A percentile compares a stretch with the other conserved stretches of the same genome.
Evolutionary conservation across 179 eudicot species (phyloP).

Genomic region (Drosera spatulata): DNA sequence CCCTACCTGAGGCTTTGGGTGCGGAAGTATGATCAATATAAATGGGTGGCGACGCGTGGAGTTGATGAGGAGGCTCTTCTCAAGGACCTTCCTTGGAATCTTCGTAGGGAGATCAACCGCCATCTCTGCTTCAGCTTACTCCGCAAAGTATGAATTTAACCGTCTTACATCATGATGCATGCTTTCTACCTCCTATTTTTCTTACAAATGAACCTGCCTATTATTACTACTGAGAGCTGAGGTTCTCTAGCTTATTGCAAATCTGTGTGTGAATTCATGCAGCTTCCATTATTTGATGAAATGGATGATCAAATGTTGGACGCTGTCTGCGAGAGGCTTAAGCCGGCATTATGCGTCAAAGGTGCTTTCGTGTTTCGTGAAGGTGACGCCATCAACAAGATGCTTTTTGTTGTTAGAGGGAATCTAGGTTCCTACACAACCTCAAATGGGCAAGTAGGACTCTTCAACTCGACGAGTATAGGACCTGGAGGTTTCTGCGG

Average conservation of each 20-base stretch:
- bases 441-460: conserved; percentile 17
- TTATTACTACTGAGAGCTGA: no score
- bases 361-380: conserved; percentile 18
- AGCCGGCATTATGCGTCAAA: conserved; percentile 18
- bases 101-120: conserved; percentile 55
- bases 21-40: conserved; percentile 53
- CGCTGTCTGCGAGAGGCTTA: conserved; percentile 27
- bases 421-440: conserved; percentile 24
- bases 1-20: conserved; percentile 41
- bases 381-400: conserved; percentile 27
- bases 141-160: conserved; percentile 27
- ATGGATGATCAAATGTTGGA: conserved; percentile 33
- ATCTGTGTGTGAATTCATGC: not conserved
- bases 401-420: conserved; percentile 29
- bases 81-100: conserved; percentile 53
- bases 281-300: conserved; percentile 25
- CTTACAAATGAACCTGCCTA: no score
- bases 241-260: not conserved
- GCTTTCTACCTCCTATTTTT: not conserved
- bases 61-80: conserved; percentile 54
- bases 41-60: conserved; percentile 75
- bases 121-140: conserved; percentile 59
- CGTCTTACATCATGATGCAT: not conserved
- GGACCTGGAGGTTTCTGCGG: conserved; percentile 20
- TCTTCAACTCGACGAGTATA: conserved; percentile 18